Evolutionary conservation across 2,329 filamentous ascomycete genomes (phyloP).

Genomic region (Phoma sp.): DNA sequence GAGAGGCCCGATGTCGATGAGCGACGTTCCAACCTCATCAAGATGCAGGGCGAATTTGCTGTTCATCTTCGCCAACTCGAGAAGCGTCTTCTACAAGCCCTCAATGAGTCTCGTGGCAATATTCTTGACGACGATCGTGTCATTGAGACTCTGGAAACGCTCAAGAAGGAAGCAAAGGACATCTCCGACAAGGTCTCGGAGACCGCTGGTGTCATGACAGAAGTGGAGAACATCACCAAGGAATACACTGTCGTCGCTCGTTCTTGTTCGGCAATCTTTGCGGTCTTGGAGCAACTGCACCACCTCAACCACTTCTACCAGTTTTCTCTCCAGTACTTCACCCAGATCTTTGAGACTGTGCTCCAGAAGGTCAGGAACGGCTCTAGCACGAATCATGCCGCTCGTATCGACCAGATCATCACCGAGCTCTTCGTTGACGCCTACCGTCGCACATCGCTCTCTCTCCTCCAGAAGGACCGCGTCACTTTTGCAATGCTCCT

Average conservation of each 20-base stretch:
- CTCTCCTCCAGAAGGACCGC: slow-evolving; percentile 90
- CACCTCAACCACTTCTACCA: slow-evolving; percentile 99
- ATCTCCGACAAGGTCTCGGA: slow-evolving; percentile 96
- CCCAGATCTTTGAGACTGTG: slow-evolving; percentile 95
- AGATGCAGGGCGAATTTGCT: slow-evolving; percentile 98
- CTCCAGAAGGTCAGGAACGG: slow-evolving; percentile 80
- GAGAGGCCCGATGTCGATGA: slow-evolving; percentile 98
- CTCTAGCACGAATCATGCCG: slow-evolving; percentile 75
- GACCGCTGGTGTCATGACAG: slow-evolving; percentile 97
- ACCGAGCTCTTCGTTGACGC: slow-evolving; percentile 89
- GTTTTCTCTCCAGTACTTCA: slow-evolving; percentile 97
- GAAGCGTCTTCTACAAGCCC: slow-evolving; percentile 89
- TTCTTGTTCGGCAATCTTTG: slow-evolving; percentile 96
- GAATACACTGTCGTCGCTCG: slow-evolving; percentile 93
- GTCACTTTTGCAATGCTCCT: slow-evolving; percentile 95
- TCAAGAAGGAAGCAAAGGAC: slow-evolving; percentile 96
- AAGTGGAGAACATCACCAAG: slow-evolving; percentile 93
- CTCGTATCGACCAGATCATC: slow-evolving; percentile 87
- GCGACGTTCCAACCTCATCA: slow-evolving; percentile 94
- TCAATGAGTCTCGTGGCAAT: slow-evolving; percentile 97
- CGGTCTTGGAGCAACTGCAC: slow-evolving; percentile 94
- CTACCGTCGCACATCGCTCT: slow-evolving; percentile 92
- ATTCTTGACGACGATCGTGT: slow-evolving; percentile 98
- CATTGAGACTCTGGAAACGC: slow-evolving; percentile 94
- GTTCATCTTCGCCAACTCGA: slow-evolving; percentile 96